Conservation (phyloP, 768 basidiomycete species). For the Suillus variegatus region DNA sequence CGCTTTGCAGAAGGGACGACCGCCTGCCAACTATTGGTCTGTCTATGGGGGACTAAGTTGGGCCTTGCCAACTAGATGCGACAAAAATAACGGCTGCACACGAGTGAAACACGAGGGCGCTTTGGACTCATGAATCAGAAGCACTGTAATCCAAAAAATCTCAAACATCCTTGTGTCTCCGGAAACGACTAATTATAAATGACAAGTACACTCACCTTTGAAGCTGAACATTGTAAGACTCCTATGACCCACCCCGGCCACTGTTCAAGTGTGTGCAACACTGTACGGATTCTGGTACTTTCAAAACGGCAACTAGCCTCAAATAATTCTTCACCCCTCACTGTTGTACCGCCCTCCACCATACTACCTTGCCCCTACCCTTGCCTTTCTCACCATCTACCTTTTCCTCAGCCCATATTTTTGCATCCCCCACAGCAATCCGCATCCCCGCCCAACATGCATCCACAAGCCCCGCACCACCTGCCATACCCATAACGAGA, state of each 20-base stretch:
- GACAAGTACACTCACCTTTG: no score
- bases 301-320: background rate
- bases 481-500: slow-evolving; percentile 87
- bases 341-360: slow-evolving; percentile 30
- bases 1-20: background rate
- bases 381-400: slow-evolving; percentile 39
- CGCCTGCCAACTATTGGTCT: background rate
- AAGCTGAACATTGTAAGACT: no score
- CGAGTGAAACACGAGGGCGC: background rate
- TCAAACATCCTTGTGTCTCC: no score
- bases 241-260: no score
- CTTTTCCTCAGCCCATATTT: slow-evolving; percentile 38
- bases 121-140: no score
- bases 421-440: slow-evolving; percentile 61
- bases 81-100: background rate
- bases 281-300: no score
- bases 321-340: slow-evolving; percentile 10
- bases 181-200: no score
- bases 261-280: no score
- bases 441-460: slow-evolving; percentile 81
- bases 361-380: slow-evolving; percentile 16
- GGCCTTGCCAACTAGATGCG: background rate
- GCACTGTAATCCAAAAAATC: no score
- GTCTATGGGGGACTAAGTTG: background rate
- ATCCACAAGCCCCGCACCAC: slow-evolving; percentile 81